Conservation (phyloP, 441 rosid species). For the California macrophylla region DNA sequence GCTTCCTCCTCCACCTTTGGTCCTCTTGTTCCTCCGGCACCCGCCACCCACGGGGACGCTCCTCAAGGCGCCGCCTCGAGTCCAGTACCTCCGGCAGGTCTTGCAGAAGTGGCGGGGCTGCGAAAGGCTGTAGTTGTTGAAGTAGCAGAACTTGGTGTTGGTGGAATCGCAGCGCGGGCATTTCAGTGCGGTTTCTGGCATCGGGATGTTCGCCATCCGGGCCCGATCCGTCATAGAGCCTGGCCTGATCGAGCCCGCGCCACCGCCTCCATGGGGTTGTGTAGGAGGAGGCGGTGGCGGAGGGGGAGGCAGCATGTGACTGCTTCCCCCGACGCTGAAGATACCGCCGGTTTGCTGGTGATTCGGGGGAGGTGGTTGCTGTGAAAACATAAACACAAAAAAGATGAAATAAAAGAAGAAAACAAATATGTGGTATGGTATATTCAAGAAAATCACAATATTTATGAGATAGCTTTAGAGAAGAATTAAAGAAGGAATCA, state of each 20-base stretch:
- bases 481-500: conserved; percentile 8
- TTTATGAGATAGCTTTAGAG: not conserved
- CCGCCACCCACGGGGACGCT: conserved; percentile 30
- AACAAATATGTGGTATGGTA: conserved; percentile 36
- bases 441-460: conserved; percentile 44
- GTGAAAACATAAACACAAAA: conserved; percentile 17
- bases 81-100: conserved; percentile 92
- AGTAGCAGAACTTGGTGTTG: conserved; percentile 92
- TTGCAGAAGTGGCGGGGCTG: conserved; percentile 98
- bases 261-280: conserved; percentile 47
- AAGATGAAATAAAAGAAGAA: conserved; percentile 12
- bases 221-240: conserved; percentile 92
- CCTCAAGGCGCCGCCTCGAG: conserved; percentile 82
- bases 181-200: conserved; percentile 63
- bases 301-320: conserved; percentile 33
- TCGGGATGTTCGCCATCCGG: conserved; percentile 60
- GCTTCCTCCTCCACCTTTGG: conserved; percentile 39
- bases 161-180: conserved; percentile 92
- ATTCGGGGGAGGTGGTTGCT: conserved; percentile 32
- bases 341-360: conserved; percentile 13
- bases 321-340: conserved; percentile 14
- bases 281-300: conserved; percentile 41
- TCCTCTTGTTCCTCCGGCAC: conserved; percentile 69
- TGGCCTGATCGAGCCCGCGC: conserved; percentile 55
- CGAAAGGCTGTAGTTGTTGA: conserved; percentile 85